Evolutionary conservation across 192 early-diverging fungal species (phyloP).

Genomic region (Mortierella hygrophila): DNA sequence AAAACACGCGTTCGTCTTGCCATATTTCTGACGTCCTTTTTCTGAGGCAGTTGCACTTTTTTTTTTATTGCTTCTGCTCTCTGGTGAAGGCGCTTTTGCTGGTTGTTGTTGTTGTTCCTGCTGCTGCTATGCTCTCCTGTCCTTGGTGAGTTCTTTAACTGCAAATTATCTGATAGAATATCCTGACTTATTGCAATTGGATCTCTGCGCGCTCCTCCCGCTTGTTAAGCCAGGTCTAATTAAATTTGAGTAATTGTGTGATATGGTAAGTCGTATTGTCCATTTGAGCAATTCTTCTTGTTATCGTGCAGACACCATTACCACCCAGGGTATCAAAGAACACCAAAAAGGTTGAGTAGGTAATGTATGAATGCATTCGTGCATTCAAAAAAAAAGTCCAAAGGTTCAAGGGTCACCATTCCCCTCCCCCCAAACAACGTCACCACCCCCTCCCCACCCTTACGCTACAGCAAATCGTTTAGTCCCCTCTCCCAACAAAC

Average conservation of each 20-base stretch:
- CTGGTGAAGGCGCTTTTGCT: neutral
- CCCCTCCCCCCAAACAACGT: too few species aligned
- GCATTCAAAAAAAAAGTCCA: too few species aligned
- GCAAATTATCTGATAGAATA: neutral
- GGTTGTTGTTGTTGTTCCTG: neutral
- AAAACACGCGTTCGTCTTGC: neutral
- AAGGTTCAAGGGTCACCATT: too few species aligned
- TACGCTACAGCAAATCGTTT: too few species aligned
- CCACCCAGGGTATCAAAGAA: too few species aligned
- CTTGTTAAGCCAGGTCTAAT: constrained; percentile 54
- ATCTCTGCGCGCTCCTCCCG: constrained; percentile 49
- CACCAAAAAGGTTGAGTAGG: too few species aligned
- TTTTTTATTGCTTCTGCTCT: too few species aligned
- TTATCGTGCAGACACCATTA: too few species aligned
- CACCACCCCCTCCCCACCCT: too few species aligned
- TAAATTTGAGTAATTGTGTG: neutral
- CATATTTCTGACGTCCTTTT: neutral
- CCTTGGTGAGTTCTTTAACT: neutral
- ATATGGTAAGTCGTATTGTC: neutral
- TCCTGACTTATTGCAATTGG: constrained; percentile 31
- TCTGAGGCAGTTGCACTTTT: neutral
- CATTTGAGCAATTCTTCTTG: neutral
- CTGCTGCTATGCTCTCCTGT: neutral
- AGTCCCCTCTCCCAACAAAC: neutral
- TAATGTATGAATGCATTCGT: too few species aligned